Evolutionary conservation across 805 yeast genomes (phyloP).

Genomic region (Candida parachauliodes): DNA sequence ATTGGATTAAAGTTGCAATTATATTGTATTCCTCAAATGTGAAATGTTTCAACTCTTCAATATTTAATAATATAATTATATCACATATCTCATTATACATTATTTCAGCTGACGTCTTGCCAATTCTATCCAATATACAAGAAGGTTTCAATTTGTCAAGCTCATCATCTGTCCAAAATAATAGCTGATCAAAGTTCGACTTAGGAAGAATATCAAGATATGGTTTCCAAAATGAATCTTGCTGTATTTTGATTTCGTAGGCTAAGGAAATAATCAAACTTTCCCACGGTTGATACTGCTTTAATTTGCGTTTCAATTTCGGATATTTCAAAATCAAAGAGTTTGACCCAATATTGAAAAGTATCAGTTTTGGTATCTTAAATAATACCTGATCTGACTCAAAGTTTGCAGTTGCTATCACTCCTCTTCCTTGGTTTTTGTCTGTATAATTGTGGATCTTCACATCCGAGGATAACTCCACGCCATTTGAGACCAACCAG

Average conservation of each 20-base stretch:
- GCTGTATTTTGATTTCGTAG: constrained; percentile 49
- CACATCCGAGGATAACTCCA: constrained; percentile 53
- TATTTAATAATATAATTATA: constrained; percentile 28
- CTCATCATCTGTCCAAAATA: constrained; percentile 76
- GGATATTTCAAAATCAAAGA: constrained; percentile 34
- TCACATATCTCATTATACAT: constrained; percentile 47
- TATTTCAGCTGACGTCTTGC: constrained; percentile 60
- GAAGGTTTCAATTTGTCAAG: constrained; percentile 62
- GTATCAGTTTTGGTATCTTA: constrained; percentile 56
- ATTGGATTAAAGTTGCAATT: constrained; percentile 78
- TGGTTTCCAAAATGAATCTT: constrained; percentile 60
- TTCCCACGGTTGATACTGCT: constrained; percentile 65
- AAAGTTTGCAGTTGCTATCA: constrained; percentile 63
- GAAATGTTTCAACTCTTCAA: constrained; percentile 19
- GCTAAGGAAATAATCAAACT: constrained; percentile 65
- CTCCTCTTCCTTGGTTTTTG: constrained; percentile 70
- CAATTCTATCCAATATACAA: constrained; percentile 63
- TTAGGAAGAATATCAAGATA: constrained; percentile 73
- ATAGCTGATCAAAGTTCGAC: constrained; percentile 57
- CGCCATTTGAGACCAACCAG: constrained; percentile 34
- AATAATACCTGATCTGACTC: constrained; percentile 61
- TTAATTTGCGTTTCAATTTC: constrained; percentile 30
- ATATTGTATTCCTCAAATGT: constrained; percentile 60
- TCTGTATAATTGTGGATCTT: constrained; percentile 56
- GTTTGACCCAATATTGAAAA: constrained; percentile 61